Conservation (phyloP, 495 filamentous ascomycete genomes). For the Neohortaea acidophila region DNA sequence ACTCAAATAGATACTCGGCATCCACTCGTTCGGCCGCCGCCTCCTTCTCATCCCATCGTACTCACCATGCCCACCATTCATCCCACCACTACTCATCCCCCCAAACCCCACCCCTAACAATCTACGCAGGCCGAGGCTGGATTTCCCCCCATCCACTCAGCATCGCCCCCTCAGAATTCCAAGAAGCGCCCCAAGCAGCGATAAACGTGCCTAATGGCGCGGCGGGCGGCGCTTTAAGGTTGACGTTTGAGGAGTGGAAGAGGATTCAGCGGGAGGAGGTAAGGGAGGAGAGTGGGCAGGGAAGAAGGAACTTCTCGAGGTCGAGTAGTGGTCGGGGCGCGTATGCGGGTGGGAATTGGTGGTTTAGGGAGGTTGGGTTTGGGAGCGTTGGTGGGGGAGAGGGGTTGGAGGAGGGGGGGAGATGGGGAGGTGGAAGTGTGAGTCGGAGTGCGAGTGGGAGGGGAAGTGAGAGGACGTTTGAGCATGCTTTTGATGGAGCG, state of each 20-base stretch:
- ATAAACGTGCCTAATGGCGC: conserved; percentile 3
- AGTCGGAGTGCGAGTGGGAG: no score
- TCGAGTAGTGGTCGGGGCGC: neutral
- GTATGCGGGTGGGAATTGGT: neutral
- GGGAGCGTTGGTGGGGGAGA: no score
- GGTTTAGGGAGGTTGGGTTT: no score
- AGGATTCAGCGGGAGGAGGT: neutral
- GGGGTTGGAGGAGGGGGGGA: no score
- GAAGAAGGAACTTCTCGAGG: neutral
- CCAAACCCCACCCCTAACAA: neutral
- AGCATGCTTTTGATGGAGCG: no score
- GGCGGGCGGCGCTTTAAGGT: neutral
- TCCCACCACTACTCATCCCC: neutral
- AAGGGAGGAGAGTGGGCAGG: neutral
- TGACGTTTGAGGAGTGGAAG: conserved; percentile 11
- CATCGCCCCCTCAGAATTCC: neutral
- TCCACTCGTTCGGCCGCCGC: no score
- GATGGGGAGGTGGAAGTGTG: no score
- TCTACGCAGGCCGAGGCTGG: conserved; percentile 17
- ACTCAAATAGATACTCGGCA: no score
- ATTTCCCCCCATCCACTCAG: conserved; percentile 17
- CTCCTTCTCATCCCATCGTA: no score
- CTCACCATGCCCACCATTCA: neutral
- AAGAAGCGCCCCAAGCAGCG: conserved; percentile 1
- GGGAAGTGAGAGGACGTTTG: no score